These are phyloP conservation scores for Penicillium macrosclerotiorum DNA, from an alignment of 495 filamentous ascomycete genomes.

Conservation along the genomic window DNA sequence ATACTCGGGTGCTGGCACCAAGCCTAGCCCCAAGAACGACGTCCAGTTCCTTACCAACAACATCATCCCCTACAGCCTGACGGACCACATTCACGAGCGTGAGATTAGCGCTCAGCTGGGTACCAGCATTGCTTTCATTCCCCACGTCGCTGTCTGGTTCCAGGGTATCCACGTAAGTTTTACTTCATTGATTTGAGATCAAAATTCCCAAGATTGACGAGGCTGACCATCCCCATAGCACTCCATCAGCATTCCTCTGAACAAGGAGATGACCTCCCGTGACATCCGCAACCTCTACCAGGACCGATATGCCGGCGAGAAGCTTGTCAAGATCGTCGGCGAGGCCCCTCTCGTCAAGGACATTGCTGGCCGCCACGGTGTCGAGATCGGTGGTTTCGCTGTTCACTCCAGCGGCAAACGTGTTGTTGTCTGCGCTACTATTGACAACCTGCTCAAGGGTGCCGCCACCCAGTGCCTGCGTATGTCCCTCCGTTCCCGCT, in stretches of 20 bases:
- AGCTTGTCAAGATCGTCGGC: conserved; percentile 86
- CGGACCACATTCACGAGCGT: conserved; percentile 93
- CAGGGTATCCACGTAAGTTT: conserved; percentile 74
- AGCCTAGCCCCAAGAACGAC: conserved; percentile 94
- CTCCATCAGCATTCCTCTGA: conserved; percentile 85
- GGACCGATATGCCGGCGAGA: conserved; percentile 93
- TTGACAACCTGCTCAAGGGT: conserved; percentile 96
- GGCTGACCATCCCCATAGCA: conserved; percentile 48
- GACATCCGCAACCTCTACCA: conserved; percentile 95
- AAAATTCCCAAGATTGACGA: background rate
- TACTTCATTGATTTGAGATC: too few relatives aligned
- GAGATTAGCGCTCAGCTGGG: conserved; percentile 84
- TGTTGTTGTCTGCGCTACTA: conserved; percentile 94
- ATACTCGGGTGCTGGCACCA: conserved; percentile 95
- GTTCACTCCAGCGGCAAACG: conserved; percentile 85
- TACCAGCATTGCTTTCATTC: conserved; percentile 78
- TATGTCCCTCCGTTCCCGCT: conserved; percentile 47
- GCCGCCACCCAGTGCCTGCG: conserved; percentile 94
- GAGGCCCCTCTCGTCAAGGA: conserved; percentile 85
- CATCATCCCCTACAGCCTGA: conserved; percentile 89
- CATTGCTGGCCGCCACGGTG: conserved; percentile 86
- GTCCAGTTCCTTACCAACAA: conserved; percentile 84
- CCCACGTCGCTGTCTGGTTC: conserved; percentile 97
- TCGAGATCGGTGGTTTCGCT: conserved; percentile 93
- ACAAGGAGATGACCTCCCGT: conserved; percentile 77